Percentiles rank a stretch among this genome's conserved stretches.
phyloP scores from a whole-genome alignment of 139 green algal species.

The Chlamydomonas incerta region DNA sequence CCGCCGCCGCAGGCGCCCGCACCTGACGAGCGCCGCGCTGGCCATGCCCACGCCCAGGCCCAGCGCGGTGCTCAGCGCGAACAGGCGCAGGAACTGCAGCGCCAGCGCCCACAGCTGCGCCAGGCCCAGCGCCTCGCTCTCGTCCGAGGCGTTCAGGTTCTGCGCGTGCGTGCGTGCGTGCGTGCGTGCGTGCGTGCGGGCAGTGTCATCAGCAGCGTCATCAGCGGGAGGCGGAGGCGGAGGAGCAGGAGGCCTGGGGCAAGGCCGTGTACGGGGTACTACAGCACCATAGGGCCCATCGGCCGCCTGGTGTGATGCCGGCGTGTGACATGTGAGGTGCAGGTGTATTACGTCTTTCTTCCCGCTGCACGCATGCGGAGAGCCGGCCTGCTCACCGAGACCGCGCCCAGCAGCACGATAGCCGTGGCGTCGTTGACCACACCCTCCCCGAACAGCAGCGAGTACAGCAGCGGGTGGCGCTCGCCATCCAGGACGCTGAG shows the following conservation, averaged over 20 bases:
- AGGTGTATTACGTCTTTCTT: too few relatives aligned
- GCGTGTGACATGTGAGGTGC: too few relatives aligned
- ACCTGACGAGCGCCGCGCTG: constrained; percentile 11
- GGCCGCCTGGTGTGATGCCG: too few relatives aligned
- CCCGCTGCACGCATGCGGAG: too few relatives aligned
- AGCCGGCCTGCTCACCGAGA: neutral
- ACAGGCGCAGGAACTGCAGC: constrained; percentile 19
- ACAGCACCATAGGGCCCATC: too few relatives aligned
- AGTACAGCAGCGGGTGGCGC: constrained; percentile 76
- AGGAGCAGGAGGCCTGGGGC: too few relatives aligned
- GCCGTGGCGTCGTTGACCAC: constrained; percentile 89
- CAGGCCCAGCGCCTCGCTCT: neutral
- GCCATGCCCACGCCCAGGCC: constrained; percentile 24
- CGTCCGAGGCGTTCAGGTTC: neutral
- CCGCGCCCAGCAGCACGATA: constrained; percentile 78
- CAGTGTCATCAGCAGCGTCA: too few relatives aligned
- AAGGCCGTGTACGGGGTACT: too few relatives aligned
- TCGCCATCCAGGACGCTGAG: constrained; percentile 54
- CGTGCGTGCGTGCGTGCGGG: too few relatives aligned
- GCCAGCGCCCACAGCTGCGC: neutral
- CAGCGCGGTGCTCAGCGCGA: constrained; percentile 22
- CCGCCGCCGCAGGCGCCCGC: too few relatives aligned
- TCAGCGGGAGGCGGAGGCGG: too few relatives aligned
- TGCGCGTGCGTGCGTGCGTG: too few relatives aligned
- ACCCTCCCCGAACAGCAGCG: constrained; percentile 87